phyloP scores from a whole-genome alignment of 148 eudicot genomes.

The Dysphania ambrosioides region DNA sequence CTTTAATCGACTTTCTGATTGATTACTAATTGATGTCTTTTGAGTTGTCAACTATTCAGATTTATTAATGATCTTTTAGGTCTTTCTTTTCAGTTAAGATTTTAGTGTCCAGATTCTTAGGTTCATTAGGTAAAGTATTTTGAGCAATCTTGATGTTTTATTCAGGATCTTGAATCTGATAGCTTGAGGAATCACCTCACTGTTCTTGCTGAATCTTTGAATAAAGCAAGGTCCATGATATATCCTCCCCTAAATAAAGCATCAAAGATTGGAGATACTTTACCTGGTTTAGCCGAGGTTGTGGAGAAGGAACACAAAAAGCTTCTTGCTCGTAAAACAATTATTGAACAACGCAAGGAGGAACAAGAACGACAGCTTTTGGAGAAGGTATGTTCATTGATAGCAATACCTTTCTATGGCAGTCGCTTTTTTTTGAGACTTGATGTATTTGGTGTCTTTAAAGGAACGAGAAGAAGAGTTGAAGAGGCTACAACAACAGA shows the following conservation, averaged over 20 bases:
- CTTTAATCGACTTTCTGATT: background rate
- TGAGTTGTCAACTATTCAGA: background rate
- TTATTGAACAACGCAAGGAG: slow-evolving; percentile 92
- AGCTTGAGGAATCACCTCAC: slow-evolving; percentile 60
- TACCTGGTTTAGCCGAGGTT: slow-evolving; percentile 68
- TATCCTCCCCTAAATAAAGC: slow-evolving; percentile 50
- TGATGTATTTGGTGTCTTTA: background rate
- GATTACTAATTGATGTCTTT: background rate
- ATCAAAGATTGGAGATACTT: slow-evolving; percentile 55
- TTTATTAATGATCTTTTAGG: background rate
- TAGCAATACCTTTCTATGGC: background rate
- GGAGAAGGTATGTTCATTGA: slow-evolving; percentile 55
- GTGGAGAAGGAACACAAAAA: slow-evolving; percentile 86
- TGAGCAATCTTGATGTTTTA: slow-evolving; percentile 15
- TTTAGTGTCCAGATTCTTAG: background rate
- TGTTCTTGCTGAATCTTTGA: slow-evolving; percentile 64
- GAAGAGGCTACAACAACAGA: slow-evolving; percentile 63
- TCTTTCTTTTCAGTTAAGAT: background rate
- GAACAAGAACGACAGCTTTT: slow-evolving; percentile 88
- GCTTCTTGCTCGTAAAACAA: slow-evolving; percentile 87
- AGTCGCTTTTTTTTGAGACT: background rate
- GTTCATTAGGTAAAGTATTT: background rate
- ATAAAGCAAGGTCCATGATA: slow-evolving; percentile 68
- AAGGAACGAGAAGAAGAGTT: slow-evolving; percentile 91
- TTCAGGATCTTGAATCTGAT: slow-evolving; percentile 76